Evolutionary conservation across 192 early-diverging fungal species (phyloP), one percentile per base, ranked within the genome.

Genomic region (Rhizophagus prolifer): DNA sequence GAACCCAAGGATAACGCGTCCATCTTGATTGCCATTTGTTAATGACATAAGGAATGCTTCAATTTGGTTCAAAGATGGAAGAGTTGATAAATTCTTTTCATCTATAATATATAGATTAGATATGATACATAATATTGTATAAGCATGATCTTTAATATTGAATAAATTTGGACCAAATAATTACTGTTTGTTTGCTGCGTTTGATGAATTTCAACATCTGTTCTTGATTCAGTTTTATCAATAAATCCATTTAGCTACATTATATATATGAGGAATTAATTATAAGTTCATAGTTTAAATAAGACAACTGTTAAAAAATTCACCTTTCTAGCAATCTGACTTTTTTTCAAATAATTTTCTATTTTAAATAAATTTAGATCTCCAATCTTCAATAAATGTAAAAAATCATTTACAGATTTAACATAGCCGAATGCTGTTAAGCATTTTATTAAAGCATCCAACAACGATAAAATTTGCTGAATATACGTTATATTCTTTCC

Each of bases 341-440:
- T 94, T 3, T 84, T 84, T 30, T 88, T 79, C 73, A 97, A 70
- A 68, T 92, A 97, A 7, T 79, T 74, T 62, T 88, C 83, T 0
- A 95, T 83, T 79, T 93, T 94, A 82, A 92, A 95, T 36, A 95
- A 81, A 76, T 95, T 97, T 62, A 96, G 86, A 76, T 95, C 87
- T 63, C 95, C 94, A 34, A 94, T 90, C 16, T 84, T 82, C 9
- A 89, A 82, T 2, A 81, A 76, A 14, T 92, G 88, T 44, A 93
- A 75, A 82, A 94, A 94, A 63, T 94, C 91, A 77, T 90, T 90
- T 3, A 90, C 88, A 0, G 78, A 75, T 66, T 88, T 74, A 16
- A 93, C 82, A 3, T 62, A 64, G 25, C 84, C 47, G 10, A 78
- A 76, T 5, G 46, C 64, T 31, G 79, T 79, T 62, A 92, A 75